Evolutionary conservation across 2,329 filamentous ascomycete genomes (phyloP).

Genomic region (Aspergillus fumigatiaffinis): DNA sequence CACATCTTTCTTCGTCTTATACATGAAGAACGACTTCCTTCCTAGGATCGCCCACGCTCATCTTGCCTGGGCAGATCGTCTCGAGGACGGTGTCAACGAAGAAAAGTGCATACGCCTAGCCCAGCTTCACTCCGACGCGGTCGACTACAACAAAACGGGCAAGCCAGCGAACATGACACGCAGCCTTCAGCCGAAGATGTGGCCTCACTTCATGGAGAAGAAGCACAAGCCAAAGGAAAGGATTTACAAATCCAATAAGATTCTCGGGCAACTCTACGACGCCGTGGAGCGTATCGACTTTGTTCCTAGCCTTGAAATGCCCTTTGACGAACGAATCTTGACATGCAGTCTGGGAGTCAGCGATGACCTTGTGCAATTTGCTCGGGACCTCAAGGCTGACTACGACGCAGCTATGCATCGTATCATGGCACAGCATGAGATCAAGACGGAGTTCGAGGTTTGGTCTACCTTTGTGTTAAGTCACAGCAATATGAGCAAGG

Average conservation of each 20-base stretch:
- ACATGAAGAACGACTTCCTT: slow-evolving; percentile 87
- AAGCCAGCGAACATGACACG: slow-evolving; percentile 65
- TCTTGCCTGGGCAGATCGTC: slow-evolving; percentile 68
- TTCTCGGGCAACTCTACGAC: slow-evolving; percentile 81
- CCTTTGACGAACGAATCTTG: slow-evolving; percentile 75
- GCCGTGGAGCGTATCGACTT: slow-evolving; percentile 67
- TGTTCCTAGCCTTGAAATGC: slow-evolving; percentile 63
- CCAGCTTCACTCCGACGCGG: slow-evolving; percentile 78
- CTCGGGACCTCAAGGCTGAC: slow-evolving; percentile 63
- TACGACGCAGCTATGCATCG: slow-evolving; percentile 76
- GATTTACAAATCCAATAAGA: slow-evolving; percentile 63
- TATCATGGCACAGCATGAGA: slow-evolving; percentile 79
- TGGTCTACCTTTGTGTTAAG: slow-evolving; percentile 81
- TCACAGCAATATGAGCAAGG: slow-evolving; percentile 65
- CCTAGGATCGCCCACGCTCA: slow-evolving; percentile 78
- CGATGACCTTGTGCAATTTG: slow-evolving; percentile 54
- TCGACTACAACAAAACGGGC: slow-evolving; percentile 93
- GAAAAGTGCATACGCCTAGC: slow-evolving; percentile 71
- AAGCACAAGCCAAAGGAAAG: slow-evolving; percentile 42
- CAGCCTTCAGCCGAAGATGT: slow-evolving; percentile 58
- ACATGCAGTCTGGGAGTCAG: slow-evolving; percentile 54
- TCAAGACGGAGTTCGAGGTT: slow-evolving; percentile 85
- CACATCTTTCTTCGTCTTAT: slow-evolving; percentile 79
- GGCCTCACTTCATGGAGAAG: slow-evolving; percentile 89
- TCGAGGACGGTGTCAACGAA: slow-evolving; percentile 61